A percentile compares a stretch with the other conserved stretches of the same genome.
Conservation (phyloP, 805 yeast species). For the Cyberlindnera euphorbiae region DNA sequence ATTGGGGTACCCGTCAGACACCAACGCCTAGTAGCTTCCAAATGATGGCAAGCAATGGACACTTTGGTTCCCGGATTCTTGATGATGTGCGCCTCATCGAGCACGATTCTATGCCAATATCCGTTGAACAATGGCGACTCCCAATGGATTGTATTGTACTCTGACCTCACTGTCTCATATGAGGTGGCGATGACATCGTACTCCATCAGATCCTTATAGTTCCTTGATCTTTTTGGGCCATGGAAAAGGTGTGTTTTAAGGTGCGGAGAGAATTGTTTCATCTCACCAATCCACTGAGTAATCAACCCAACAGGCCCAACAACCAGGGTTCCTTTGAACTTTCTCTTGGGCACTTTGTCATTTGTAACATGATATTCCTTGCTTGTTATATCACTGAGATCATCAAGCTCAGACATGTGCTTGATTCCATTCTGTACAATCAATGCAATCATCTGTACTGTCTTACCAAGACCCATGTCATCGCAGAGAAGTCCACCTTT, state of each 20-base stretch:
- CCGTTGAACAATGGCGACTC: slow-evolving; percentile 26
- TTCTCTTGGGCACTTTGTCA: slow-evolving; percentile 12
- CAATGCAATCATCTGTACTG: slow-evolving; percentile 71
- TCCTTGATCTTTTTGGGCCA: slow-evolving; percentile 33
- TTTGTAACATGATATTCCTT: slow-evolving; percentile 3
- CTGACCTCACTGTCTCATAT: slow-evolving; percentile 50
- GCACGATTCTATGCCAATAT: slow-evolving; percentile 45
- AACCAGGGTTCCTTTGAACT: slow-evolving; percentile 45
- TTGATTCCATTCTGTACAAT: slow-evolving; percentile 30
- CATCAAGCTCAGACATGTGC: slow-evolving; percentile 12
- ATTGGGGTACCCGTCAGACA: slow-evolving; percentile 63
- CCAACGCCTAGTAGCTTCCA: slow-evolving; percentile 46
- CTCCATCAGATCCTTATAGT: slow-evolving; percentile 35
- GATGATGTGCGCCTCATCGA: slow-evolving; percentile 63
- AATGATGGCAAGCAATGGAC: slow-evolving; percentile 39
- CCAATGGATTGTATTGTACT: slow-evolving; percentile 17
- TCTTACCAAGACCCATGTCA: slow-evolving; percentile 89
- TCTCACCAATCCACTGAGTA: slow-evolving; percentile 69
- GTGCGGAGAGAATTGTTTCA: slow-evolving; percentile 45
- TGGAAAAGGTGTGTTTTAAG: slow-evolving; percentile 52
- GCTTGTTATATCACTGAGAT: slow-evolving; percentile 7
- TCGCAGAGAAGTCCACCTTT: slow-evolving; percentile 72
- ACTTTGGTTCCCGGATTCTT: slow-evolving; percentile 45
- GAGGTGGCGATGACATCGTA: slow-evolving; percentile 68
- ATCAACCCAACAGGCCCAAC: slow-evolving; percentile 73